These are phyloP conservation scores for Xylaria scruposa DNA, from an alignment of 495 filamentous ascomycete genomes.

Conservation along the genomic window DNA sequence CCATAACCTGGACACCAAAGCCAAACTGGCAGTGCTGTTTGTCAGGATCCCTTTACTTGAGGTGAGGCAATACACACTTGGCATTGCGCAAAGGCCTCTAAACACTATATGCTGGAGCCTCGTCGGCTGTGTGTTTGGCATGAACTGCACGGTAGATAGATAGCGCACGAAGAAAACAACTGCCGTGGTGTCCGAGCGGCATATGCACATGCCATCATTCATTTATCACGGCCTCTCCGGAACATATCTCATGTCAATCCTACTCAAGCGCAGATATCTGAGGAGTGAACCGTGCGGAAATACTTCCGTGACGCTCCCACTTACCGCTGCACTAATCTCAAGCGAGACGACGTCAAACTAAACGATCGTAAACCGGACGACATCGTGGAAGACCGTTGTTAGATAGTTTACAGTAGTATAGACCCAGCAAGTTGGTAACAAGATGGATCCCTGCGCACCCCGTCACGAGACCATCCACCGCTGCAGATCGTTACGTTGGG, in stretches of 20 bases:
- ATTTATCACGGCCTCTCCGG: neutral
- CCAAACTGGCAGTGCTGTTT: neutral
- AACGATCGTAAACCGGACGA: neutral
- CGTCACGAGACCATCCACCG: slow-evolving; percentile 5
- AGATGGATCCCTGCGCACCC: neutral
- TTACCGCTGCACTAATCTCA: neutral
- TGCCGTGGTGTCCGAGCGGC: neutral
- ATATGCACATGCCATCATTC: neutral
- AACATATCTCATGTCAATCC: neutral
- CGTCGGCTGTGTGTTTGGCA: too few species aligned
- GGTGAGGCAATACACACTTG: too few species aligned
- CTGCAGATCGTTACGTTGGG: neutral
- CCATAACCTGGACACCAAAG: neutral
- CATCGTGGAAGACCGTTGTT: neutral
- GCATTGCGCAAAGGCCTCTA: too few species aligned
- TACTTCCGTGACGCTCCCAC: neutral
- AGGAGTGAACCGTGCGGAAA: neutral
- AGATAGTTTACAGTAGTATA: neutral
- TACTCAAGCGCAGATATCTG: too few species aligned
- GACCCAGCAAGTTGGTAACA: slow-evolving; percentile 17
- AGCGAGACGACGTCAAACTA: neutral
- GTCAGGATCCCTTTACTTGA: neutral
- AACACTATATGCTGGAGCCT: too few species aligned
- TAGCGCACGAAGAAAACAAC: neutral
- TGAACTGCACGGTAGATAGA: too few species aligned